Percentiles rank a stretch among this genome's conserved stretches.
Conservation (phyloP, 345 rosid species). For the Camelina neglecta region DNA sequence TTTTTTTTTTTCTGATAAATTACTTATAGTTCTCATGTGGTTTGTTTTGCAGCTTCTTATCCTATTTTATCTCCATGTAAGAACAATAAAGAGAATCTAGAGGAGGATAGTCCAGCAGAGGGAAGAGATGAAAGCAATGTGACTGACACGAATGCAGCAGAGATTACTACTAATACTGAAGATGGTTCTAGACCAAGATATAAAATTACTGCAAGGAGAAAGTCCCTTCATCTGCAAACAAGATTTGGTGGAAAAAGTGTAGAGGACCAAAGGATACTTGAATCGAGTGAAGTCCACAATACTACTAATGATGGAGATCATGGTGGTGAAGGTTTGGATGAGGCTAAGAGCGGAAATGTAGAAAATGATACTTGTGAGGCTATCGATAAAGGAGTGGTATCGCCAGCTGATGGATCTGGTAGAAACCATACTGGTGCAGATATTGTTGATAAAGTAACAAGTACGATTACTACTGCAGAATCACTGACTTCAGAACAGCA, state of each 20-base stretch:
- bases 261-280: background rate
- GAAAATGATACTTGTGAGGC: slow-evolving; percentile 19
- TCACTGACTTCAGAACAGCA: slow-evolving; percentile 28
- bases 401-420: slow-evolving; percentile 31
- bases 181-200: slow-evolving; percentile 17
- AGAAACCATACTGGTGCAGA: slow-evolving; percentile 9
- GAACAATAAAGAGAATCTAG: background rate
- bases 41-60: slow-evolving; percentile 32
- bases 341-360: slow-evolving; percentile 18
- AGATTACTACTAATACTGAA: background rate
- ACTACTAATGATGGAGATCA: slow-evolving; percentile 16
- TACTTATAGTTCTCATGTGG: background rate
- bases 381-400: slow-evolving; percentile 19
- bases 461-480: slow-evolving; percentile 8
- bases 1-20: background rate
- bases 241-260: background rate
- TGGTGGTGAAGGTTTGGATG: background rate
- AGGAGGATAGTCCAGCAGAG: slow-evolving; percentile 20
- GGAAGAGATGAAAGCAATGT: slow-evolving; percentile 19
- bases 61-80: slow-evolving; percentile 38
- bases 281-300: background rate
- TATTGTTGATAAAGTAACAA: slow-evolving; percentile 11
- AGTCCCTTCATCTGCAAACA: slow-evolving; percentile 22
- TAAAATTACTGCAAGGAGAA: slow-evolving; percentile 1
- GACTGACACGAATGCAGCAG: background rate